phyloP scores from a whole-genome alignment of 1,284 basidiomycete genomes.

The Xerocomus alliaceus region DNA sequence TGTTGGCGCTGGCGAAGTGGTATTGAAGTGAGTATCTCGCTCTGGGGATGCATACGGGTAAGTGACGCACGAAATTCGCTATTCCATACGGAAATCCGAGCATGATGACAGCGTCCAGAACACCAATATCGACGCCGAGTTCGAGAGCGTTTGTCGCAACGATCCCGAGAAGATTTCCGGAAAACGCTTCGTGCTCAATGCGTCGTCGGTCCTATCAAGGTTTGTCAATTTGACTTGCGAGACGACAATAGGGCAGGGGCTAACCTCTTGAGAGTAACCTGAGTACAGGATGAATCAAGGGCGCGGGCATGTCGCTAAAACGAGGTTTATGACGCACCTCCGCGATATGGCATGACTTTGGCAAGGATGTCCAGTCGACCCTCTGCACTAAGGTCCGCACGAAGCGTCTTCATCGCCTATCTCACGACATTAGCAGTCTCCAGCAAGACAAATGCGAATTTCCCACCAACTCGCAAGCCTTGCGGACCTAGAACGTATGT shows the following conservation, averaged over 20 bases:
- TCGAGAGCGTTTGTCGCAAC: slow-evolving; percentile 93
- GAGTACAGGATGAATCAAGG: not conserved
- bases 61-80: slow-evolving; percentile 70
- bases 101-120: slow-evolving; percentile 88
- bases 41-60: not conserved
- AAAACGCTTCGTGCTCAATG: slow-evolving; percentile 89
- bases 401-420: slow-evolving; percentile 82
- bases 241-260: slow-evolving; percentile 19
- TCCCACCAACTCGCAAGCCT: slow-evolving; percentile 80
- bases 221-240: slow-evolving; percentile 6
- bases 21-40: not conserved
- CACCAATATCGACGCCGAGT: slow-evolving; percentile 90
- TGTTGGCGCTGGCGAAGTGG: slow-evolving; percentile 71
- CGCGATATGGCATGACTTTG: slow-evolving; percentile 84
- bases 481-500: slow-evolving; percentile 61
- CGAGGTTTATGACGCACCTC: slow-evolving; percentile 55
- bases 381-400: slow-evolving; percentile 75
- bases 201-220: slow-evolving; percentile 72
- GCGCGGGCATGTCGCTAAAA: not conserved
- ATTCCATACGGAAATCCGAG: slow-evolving; percentile 84
- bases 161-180: slow-evolving; percentile 82
- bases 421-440: slow-evolving; percentile 2
- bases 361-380: slow-evolving; percentile 80
- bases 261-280: slow-evolving; percentile 67
- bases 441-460: not conserved